Conservation (phyloP, 257 asterid genomes). For the Solanum peruvianum region DNA sequence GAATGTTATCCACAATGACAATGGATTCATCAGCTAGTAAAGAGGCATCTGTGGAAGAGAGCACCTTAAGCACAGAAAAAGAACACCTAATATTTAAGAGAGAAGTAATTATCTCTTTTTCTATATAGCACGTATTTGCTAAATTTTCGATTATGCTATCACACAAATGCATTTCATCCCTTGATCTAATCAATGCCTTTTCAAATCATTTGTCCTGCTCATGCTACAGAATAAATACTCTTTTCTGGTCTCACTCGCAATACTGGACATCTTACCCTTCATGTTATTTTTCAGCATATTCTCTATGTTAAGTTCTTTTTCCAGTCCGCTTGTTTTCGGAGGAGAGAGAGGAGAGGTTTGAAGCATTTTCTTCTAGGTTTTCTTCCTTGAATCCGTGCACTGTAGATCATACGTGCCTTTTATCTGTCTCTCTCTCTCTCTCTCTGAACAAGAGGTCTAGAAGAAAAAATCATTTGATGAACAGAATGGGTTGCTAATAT, state of each 20-base stretch:
- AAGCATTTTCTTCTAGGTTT: not conserved
- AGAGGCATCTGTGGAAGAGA: slow-evolving; percentile 7
- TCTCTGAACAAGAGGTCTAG: not conserved
- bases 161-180: not conserved
- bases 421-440: not conserved
- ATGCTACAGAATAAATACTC: not conserved
- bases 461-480: not conserved
- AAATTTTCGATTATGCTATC: not conserved
- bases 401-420: not conserved
- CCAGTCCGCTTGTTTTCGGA: not conserved
- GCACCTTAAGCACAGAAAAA: slow-evolving; percentile 16
- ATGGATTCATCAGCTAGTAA: slow-evolving; percentile 43
- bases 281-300: not conserved
- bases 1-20: slow-evolving; percentile 70
- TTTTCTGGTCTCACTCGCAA: not conserved
- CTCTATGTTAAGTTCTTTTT: not conserved
- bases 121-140: slow-evolving; percentile 1
- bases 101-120: slow-evolving; percentile 37
- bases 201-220: not conserved
- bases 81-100: slow-evolving; percentile 53
- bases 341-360: not conserved
- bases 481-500: not conserved
- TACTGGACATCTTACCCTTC: not conserved
- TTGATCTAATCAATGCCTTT: not conserved
- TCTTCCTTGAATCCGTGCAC: not conserved